Base-by-base conservation (phyloP, 352 stramenopile species). In the Phytophthora quininea region DNA sequence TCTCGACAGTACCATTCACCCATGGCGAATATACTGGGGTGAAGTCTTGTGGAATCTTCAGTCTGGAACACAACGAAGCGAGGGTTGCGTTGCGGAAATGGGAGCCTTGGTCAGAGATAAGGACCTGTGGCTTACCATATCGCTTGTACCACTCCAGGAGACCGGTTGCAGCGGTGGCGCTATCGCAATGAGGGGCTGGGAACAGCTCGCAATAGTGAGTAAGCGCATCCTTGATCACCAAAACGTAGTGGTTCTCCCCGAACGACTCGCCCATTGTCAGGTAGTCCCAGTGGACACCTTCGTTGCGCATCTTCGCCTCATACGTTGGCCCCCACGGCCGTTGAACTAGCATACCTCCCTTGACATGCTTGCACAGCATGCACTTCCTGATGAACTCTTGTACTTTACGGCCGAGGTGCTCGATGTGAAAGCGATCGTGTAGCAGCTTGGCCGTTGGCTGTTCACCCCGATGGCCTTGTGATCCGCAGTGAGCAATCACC, bases 191-290 rank as follows among this genome's bases (percentile, higher is more conserved):
- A 45, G 54, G 51, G 4, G 32, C 53, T 19, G 38, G 46, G 15
- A 69, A 54, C 14, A 74, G 24, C 43, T 71, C 60, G 30, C 59
- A 77, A 19, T 70, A 74, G 37, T 77, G 70, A 3, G 61, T 62
- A 2, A 77, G 37, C 7, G 54, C 61, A 46, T 74, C 60, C 48
- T 73, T 74, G 3, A 77, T 30, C 1, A 77, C 69, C 7, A 77
- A 37, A 3, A 77, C 38, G 42, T 71, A 71, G 30, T 51, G 14
- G n/a, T 27, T 52, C 0, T 47, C 40, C n/a, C 59, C 64, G 32
- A 69, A 76, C 7, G 52, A 66, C 14, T 62, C 48, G 1, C 49
- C 54, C 8, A 77, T 35, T n/a, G 32, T 68, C 3, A 76, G 54
- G 32, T 61, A 73, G 30, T 73, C 54, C 33, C 48, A 54, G 33